Evolutionary conservation across 441 rosid genomes (phyloP).

Genomic region (Omphalea diandra): DNA sequence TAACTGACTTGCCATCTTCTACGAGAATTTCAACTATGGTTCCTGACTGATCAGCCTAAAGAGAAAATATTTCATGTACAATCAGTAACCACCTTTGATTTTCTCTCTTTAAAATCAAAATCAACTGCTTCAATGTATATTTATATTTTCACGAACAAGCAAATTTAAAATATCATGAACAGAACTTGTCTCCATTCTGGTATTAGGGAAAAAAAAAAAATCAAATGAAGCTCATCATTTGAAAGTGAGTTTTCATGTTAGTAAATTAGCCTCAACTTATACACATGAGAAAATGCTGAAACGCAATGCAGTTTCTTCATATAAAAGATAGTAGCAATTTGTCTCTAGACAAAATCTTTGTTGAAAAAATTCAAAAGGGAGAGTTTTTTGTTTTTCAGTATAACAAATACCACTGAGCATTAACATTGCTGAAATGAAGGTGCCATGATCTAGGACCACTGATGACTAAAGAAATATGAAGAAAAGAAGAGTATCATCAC

Average conservation of each 20-base stretch:
- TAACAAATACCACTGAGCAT: too few relatives aligned
- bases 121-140: too few relatives aligned
- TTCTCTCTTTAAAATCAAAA: too few relatives aligned
- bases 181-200: too few relatives aligned
- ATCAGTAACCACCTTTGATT: slow-evolving; percentile 10
- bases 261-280: background rate
- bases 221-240: too few relatives aligned
- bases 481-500: too few relatives aligned
- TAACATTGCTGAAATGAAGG: too few relatives aligned
- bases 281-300: background rate
- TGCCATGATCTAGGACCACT: too few relatives aligned
- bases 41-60: slow-evolving; percentile 77
- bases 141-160: too few relatives aligned
- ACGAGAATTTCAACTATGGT: slow-evolving; percentile 60
- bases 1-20: slow-evolving; percentile 74
- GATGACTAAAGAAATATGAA: too few relatives aligned
- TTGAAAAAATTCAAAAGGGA: background rate
- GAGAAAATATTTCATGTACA: slow-evolving; percentile 7
- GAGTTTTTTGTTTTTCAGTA: background rate
- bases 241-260: background rate
- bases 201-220: too few relatives aligned
- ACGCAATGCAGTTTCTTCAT: background rate
- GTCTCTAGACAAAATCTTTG: background rate
- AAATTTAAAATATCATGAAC: background rate
- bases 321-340: background rate